Percentiles rank a stretch among this genome's conserved stretches.
Conservation (phyloP, 1,139 yeast species). For the Blastobotrys ciferrii region DNA sequence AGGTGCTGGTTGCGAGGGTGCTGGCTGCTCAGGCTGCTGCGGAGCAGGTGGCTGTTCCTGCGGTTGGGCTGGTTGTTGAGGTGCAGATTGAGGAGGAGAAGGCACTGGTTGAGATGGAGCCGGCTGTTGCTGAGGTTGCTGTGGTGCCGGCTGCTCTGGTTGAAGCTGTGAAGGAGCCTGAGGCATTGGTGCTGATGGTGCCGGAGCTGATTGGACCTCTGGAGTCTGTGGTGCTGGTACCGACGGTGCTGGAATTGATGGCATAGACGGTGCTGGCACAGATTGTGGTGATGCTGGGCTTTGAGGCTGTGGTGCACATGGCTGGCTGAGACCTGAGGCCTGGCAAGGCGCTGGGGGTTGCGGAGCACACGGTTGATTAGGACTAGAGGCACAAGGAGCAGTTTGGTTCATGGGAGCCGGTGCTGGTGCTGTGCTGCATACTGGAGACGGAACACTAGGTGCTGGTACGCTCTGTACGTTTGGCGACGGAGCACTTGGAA, state of each 20-base stretch:
- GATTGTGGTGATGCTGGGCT: neutral
- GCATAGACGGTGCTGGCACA: neutral
- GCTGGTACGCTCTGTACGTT: no score
- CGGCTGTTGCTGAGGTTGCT: no score
- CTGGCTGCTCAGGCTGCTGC: neutral
- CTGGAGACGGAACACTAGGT: neutral
- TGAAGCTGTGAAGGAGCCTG: no score
- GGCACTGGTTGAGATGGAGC: neutral
- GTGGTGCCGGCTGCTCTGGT: no score
- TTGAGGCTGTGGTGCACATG: neutral
- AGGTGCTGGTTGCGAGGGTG: neutral
- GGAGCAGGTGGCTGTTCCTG: slow-evolving; percentile 3
- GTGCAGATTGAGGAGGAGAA: neutral
- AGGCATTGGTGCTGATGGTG: neutral
- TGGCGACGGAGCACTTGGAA: no score
- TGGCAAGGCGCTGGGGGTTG: no score
- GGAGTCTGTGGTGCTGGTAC: slow-evolving; percentile 3
- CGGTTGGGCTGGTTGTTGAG: neutral
- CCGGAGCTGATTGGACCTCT: neutral
- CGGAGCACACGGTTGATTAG: neutral
- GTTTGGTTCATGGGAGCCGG: neutral
- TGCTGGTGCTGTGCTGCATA: neutral
- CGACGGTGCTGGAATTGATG: neutral
- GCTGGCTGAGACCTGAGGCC: neutral
- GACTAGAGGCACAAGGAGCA: neutral